Evolutionary conservation across 2,329 filamentous ascomycete species (phyloP), one percentile per base, ranked within the genome.

Genomic region (Torrubiella hemipterigena): DNA sequence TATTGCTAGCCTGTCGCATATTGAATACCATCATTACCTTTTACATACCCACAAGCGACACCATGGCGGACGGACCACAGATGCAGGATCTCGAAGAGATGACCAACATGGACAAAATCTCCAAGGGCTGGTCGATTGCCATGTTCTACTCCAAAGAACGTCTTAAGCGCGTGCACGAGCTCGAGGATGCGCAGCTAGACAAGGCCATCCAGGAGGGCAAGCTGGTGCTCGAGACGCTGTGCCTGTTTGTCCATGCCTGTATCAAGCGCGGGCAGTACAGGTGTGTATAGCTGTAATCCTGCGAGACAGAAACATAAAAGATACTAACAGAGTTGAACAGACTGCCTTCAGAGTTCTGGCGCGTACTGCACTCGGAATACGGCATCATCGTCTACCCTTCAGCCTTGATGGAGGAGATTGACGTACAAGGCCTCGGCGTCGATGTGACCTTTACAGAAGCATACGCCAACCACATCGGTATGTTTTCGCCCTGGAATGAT

Each of bases 351-450:
- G 51, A 53, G 31, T 59, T 59, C 31, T 59, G 56, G 56, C 41
- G 49, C 17, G 43, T 57, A 7, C 43, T 59, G 11, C 52, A 57
- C 20, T 36, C 45, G 6, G 55, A 59, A 30, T 59, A 56, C 17
- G 56, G 56, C 23, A 59, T 59, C 26, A 41, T 59, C n/a, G 51
- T 59, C 15, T 59, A 58, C 31, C 56, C 55, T 3, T 56, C 55
- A 1, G 55, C 56, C 4, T 40, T 59, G 34, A 54, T 49, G 8
- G 55, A 58, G 33, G 44, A 51, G 7, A 41, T 58, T 17, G 48
- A 53, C 16, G 35, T 52, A 8, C 41, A 41, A 7, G 54, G 51
- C 1, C 29, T 59, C 22, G 51, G 45, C 1, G 38, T 45, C 3
- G 52, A 55, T 7, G 42, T 50, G 3, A 58, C 54, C 2, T 59